phyloP scores from a whole-genome alignment of 1,284 basidiomycete genomes.

The Stereum hirsutum region DNA sequence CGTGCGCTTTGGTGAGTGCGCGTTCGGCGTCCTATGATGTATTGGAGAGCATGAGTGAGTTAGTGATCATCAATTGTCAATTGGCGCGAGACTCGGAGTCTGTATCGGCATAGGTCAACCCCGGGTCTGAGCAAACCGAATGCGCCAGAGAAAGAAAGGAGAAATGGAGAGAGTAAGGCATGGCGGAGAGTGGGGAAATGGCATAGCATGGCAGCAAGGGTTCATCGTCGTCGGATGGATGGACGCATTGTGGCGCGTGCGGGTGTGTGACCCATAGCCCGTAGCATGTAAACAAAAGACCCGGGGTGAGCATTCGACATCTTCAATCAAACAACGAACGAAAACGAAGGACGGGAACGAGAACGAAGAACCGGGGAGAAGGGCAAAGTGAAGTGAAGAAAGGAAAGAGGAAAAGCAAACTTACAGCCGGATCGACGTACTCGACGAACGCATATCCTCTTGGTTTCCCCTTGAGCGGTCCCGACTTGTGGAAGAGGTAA shows the following conservation, averaged over 20 bases:
- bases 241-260: background rate
- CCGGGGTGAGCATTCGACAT: conserved; percentile 50
- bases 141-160: background rate
- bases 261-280: background rate
- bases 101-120: too few species aligned
- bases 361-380: too few species aligned
- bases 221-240: too few species aligned
- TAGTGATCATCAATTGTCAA: background rate
- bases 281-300: conserved; percentile 17
- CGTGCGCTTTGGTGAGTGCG: conserved; percentile 70
- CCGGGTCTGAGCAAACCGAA: conserved; percentile 9
- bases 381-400: too few species aligned
- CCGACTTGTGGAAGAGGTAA: conserved; percentile 91
- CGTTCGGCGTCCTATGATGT: conserved; percentile 72
- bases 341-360: conserved; percentile 1
- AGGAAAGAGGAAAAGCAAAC: conserved; percentile 31
- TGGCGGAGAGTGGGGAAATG: too few species aligned
- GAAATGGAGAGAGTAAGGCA: too few species aligned
- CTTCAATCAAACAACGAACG: too few species aligned
- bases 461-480: conserved; percentile 83
- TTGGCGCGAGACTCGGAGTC: background rate
- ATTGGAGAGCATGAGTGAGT: background rate
- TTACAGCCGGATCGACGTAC: conserved; percentile 71
- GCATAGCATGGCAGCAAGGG: too few species aligned
- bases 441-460: conserved; percentile 94